Conservation (phyloP, 495 filamentous ascomycete species). For the Letharia columbiana region DNA sequence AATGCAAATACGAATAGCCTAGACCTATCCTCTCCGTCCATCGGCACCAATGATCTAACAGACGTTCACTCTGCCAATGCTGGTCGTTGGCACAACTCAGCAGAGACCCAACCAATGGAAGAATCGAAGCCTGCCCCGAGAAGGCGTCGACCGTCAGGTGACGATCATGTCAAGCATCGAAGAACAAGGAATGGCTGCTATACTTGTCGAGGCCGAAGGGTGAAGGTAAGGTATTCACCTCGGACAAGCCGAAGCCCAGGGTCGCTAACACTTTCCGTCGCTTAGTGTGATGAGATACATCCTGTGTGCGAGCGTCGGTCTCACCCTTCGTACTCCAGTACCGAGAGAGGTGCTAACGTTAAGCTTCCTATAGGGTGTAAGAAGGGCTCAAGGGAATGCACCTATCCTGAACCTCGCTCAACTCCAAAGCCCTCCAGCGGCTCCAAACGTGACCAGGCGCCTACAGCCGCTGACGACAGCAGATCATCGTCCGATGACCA, state of each 20-base stretch:
- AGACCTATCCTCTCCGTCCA: constrained; percentile 5
- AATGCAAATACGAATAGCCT: background rate
- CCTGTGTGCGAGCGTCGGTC: constrained; percentile 77
- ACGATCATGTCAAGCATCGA: constrained; percentile 85
- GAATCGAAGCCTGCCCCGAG: constrained; percentile 15
- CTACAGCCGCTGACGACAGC: constrained; percentile 37
- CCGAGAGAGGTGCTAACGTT: constrained; percentile 23
- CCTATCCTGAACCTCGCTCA: constrained; percentile 64
- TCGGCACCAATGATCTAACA: background rate
- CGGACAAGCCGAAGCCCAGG: constrained; percentile 14
- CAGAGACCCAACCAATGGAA: background rate
- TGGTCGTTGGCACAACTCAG: constrained; percentile 9
- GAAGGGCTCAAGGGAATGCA: constrained; percentile 77
- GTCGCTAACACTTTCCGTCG: constrained; percentile 10
- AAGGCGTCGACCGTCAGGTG: constrained; percentile 34
- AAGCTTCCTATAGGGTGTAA: constrained; percentile 52
- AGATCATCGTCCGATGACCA: constrained; percentile 43
- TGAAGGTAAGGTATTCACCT: constrained; percentile 57
- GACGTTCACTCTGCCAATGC: background rate
- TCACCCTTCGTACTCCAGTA: constrained; percentile 19
- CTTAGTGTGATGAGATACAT: constrained; percentile 73
- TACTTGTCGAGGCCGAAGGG: constrained; percentile 79
- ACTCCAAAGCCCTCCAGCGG: constrained; percentile 35
- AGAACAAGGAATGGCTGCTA: constrained; percentile 91
- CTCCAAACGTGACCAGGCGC: constrained; percentile 38